phyloP scores from a whole-genome alignment of 345 rosid genomes.

The Citrus unshiu region DNA sequence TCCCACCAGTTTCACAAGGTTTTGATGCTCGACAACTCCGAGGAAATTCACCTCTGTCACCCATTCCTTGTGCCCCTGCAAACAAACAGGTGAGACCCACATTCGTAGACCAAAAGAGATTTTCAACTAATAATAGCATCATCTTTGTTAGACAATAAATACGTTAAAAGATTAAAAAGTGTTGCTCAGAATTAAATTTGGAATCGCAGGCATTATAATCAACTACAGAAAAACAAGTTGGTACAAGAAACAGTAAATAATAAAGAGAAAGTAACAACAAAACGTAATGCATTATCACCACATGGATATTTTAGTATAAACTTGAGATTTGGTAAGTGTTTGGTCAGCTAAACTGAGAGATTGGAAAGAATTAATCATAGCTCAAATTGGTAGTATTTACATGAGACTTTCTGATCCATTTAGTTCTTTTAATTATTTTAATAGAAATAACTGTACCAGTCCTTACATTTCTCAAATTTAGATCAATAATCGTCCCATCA shows the following conservation, averaged over 20 bases:
- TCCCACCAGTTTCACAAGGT: constrained; percentile 82
- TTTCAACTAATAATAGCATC: neutral
- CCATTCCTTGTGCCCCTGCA: constrained; percentile 93
- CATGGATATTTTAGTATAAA: neutral
- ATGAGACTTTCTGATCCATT: neutral
- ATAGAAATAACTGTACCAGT: neutral
- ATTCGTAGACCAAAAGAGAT: neutral
- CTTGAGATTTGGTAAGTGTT: neutral
- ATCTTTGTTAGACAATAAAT: neutral
- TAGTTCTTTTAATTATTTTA: neutral
- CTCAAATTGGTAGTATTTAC: neutral
- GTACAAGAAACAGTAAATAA: neutral
- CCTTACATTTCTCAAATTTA: neutral
- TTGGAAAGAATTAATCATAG: neutral
- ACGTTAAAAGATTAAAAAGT: neutral
- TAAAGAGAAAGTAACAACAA: neutral
- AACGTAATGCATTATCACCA: neutral
- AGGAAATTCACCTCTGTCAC: constrained; percentile 90
- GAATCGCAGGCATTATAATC: neutral
- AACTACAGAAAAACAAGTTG: neutral
- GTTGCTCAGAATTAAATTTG: neutral
- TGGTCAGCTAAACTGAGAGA: neutral
- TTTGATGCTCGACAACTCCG: constrained; percentile 81
- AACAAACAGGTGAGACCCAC: constrained; percentile 14
- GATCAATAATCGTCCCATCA: neutral